Evolutionary conservation across 2,329 filamentous ascomycete species (phyloP).

Genomic region (Truncatella angustata): DNA sequence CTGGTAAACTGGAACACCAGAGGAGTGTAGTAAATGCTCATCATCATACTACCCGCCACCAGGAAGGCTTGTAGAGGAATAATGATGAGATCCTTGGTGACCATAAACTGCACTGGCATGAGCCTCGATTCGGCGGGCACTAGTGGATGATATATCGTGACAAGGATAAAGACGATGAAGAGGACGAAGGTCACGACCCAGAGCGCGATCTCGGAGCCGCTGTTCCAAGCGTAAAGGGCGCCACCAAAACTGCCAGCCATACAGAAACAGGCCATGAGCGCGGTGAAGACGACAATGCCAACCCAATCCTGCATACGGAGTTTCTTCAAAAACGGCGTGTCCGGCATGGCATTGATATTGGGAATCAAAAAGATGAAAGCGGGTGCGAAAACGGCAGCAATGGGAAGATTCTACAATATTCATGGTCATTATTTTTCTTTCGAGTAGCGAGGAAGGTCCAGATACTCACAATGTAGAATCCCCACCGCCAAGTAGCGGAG

Average conservation of each 20-base stretch:
- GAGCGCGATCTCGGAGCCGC: slow-evolving; percentile 40
- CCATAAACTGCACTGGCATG: slow-evolving; percentile 41
- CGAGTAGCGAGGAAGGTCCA: background rate
- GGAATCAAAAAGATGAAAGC: slow-evolving; percentile 29
- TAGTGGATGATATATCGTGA: slow-evolving; percentile 37
- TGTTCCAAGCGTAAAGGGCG: slow-evolving; percentile 42
- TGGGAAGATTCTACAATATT: slow-evolving; percentile 39
- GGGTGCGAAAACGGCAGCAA: slow-evolving; percentile 33
- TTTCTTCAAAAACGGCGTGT: slow-evolving; percentile 20
- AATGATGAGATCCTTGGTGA: slow-evolving; percentile 15
- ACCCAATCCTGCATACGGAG: slow-evolving; percentile 40
- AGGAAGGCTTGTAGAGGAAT: slow-evolving; percentile 18
- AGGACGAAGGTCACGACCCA: slow-evolving; percentile 41
- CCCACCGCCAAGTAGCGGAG: slow-evolving; percentile 13
- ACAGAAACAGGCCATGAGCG: slow-evolving; percentile 35
- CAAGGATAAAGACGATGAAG: slow-evolving; percentile 37
- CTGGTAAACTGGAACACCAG: slow-evolving; percentile 45
- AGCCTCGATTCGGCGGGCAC: slow-evolving; percentile 33
- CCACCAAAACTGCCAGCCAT: slow-evolving; percentile 52
- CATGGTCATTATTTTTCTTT: background rate
- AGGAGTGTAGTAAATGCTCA: slow-evolving; percentile 43
- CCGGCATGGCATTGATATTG: slow-evolving; percentile 11
- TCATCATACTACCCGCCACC: slow-evolving; percentile 4
- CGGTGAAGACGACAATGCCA: slow-evolving; percentile 40
- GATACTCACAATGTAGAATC: slow-evolving; percentile 42